Percentiles rank a stretch among this genome's conserved stretches.
These are phyloP conservation scores for Chrysanthemum makinoi DNA, from an alignment of 129 eudicot genomes.

Conservation along the genomic window DNA sequence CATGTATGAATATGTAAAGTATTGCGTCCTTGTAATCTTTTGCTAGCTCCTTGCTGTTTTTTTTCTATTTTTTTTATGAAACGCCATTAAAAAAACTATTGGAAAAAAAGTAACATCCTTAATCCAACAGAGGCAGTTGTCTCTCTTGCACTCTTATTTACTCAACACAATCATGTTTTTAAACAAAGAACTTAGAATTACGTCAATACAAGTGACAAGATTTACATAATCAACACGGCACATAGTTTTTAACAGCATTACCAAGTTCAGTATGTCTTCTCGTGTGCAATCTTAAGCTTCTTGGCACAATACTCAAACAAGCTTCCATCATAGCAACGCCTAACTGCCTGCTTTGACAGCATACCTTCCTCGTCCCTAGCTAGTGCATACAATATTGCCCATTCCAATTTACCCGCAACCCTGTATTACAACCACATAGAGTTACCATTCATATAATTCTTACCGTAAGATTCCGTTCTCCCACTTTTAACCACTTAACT, in stretches of 20 bases:
- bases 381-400: constrained; percentile 44
- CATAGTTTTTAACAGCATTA: neutral
- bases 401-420: constrained; percentile 50
- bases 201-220: constrained; percentile 16
- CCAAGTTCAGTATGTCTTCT: constrained; percentile 28
- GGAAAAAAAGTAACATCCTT: too few species aligned
- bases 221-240: neutral
- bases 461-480: too few species aligned
- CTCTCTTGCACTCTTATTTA: constrained; percentile 1
- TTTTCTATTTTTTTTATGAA: too few species aligned
- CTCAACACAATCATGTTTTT: too few species aligned
- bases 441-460: too few species aligned
- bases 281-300: constrained; percentile 28
- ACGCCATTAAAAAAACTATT: too few species aligned
- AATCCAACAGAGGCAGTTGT: neutral
- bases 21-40: too few species aligned
- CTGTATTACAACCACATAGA: constrained; percentile 19
- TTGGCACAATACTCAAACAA: constrained; percentile 61
- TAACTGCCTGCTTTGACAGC: constrained; percentile 58
- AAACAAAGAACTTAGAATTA: constrained; percentile 36
- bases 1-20: too few species aligned
- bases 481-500: too few species aligned
- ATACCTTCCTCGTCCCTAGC: constrained; percentile 63
- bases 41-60: too few species aligned
- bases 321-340: constrained; percentile 63